These are phyloP conservation scores for Naganishia vaughanmartiniae DNA, from an alignment of 768 basidiomycete species.

Conservation along the genomic window DNA sequence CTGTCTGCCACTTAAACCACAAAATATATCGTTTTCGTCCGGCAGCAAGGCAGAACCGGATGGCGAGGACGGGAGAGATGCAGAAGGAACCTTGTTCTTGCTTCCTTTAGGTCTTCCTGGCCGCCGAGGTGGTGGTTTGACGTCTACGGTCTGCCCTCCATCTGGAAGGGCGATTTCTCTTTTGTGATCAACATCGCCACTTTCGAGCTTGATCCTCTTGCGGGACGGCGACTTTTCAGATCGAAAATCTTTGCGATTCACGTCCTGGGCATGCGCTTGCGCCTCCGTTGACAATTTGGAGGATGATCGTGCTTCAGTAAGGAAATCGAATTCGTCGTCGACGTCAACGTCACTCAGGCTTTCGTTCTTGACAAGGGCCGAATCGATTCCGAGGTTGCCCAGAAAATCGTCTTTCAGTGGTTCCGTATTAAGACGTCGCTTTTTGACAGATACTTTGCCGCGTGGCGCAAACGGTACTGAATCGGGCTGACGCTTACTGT, in stretches of 20 bases:
- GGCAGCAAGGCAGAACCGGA: conserved; percentile 29
- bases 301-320: background rate
- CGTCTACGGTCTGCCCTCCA: background rate
- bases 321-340: conserved; percentile 3
- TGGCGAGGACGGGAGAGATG: background rate
- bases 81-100: background rate
- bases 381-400: background rate
- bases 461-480: background rate
- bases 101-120: conserved; percentile 43
- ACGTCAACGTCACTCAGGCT: conserved; percentile 32
- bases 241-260: background rate
- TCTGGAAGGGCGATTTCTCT: background rate
- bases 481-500: background rate
- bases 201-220: conserved; percentile 4
- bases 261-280: background rate
- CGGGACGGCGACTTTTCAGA: background rate
- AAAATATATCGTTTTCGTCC: conserved; percentile 42
- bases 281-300: background rate
- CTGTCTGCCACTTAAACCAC: conserved; percentile 80
- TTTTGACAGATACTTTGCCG: background rate
- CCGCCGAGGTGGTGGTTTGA: conserved; percentile 38
- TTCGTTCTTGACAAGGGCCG: conserved; percentile 7
- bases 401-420: background rate
- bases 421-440: background rate
- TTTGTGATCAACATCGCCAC: background rate